These are phyloP conservation scores for Parastagonospora avenae DNA, from an alignment of 2,329 filamentous ascomycete genomes.

Conservation along the genomic window DNA sequence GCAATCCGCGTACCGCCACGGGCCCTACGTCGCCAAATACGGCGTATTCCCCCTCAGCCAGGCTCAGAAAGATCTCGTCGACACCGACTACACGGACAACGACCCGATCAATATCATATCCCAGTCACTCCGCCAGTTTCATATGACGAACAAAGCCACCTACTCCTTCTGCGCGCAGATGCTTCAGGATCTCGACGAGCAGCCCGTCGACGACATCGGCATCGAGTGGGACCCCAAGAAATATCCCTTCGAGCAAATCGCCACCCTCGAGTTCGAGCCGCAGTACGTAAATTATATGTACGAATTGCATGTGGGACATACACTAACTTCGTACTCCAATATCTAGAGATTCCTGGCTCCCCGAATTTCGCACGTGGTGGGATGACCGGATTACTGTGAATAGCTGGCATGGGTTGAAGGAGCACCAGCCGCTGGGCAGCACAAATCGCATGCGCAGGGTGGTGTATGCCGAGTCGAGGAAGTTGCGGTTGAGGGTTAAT, in stretches of 20 bases:
- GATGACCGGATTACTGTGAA: conserved; percentile 49
- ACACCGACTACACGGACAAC: conserved; percentile 34
- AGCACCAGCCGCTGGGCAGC: conserved; percentile 47
- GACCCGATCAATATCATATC: conserved; percentile 38
- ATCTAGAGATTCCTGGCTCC: conserved; percentile 49
- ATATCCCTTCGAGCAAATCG: conserved; percentile 56
- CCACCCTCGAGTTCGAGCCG: conserved; percentile 47
- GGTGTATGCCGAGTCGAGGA: conserved; percentile 49
- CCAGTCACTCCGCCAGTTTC: conserved; percentile 25
- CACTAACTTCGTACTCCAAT: too few relatives aligned
- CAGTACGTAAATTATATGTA: too few relatives aligned
- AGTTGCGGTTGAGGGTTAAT: conserved; percentile 47
- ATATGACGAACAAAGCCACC: conserved; percentile 21
- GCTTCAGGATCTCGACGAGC: conserved; percentile 53
- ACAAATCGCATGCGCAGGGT: conserved; percentile 50
- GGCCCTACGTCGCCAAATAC: conserved; percentile 56
- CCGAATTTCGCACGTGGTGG: conserved; percentile 49
- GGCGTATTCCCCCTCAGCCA: conserved; percentile 51
- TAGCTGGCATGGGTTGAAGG: conserved; percentile 48
- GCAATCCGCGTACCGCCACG: conserved; percentile 56
- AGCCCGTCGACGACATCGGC: conserved; percentile 45
- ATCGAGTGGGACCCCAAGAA: conserved; percentile 54
- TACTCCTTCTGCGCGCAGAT: conserved; percentile 53
- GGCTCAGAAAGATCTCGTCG: conserved; percentile 49
- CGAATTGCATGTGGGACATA: too few relatives aligned